Base-by-base conservation (phyloP, 495 filamentous ascomycete genomes). In the Cudoniella acicularis region DNA sequence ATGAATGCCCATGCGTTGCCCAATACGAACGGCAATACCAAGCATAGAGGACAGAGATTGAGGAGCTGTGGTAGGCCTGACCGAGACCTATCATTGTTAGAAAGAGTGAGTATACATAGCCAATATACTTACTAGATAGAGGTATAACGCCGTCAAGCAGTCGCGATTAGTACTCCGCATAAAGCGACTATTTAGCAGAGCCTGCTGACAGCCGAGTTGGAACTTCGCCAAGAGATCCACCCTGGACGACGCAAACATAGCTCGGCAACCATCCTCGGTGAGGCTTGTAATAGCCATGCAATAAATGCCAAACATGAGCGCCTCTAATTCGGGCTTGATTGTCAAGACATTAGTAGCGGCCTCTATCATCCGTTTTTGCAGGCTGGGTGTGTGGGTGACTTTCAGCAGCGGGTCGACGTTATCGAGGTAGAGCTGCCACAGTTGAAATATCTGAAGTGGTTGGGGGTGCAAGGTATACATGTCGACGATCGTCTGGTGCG, bases 401-500 rank as follows among this genome's bases (percentile, higher is more conserved):
- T 90, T 90, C 50, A 79, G 80, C 45, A 90, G 63, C 0, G 87
- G 86, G 67, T 89, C 83, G 58, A 90, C 82, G 58, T 83, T 81
- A 52, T 87, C 81, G 17, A 87, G 76, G 62, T 81, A 89, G 1
- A 78, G 76, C 66, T 90, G 85, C 87, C 87, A 90, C 8, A 91
- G 69, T 51, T 78, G 74, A 62, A 90, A 84, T 20, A 90, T 86
- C 57, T 90, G 86, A 52, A 87, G 75, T 17, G 84, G 71, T 4
- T 72, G 67, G 0, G 88, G 88, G 68, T 92, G 88, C 16, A 84
- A 68, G 52, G 70, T 71, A 26, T 41, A 59, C 36, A 65, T 54
- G 16, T 62, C 55, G 23, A 61, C 49, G 24, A 43, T 54, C 20
- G 63, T 17, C 6, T 55, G 48, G 16, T 23, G 24, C 8, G 42